These are phyloP conservation scores for Xylaria digitata DNA, from an alignment of 2,329 filamentous ascomycete species.

Conservation along the genomic window DNA sequence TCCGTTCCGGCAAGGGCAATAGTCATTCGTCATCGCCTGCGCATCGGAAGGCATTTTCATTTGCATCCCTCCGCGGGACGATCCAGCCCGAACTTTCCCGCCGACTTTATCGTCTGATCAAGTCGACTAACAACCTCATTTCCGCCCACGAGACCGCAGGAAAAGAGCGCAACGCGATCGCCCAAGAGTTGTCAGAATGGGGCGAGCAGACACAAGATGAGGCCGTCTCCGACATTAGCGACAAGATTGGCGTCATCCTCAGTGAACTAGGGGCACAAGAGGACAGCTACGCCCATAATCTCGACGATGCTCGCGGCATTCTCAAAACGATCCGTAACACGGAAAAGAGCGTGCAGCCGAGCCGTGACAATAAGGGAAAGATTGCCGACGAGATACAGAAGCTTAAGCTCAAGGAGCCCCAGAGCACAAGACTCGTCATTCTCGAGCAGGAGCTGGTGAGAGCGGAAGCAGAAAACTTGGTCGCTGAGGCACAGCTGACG, in stretches of 20 bases:
- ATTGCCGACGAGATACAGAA: conserved; percentile 92
- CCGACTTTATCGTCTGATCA: conserved; percentile 91
- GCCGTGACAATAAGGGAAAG: conserved; percentile 86
- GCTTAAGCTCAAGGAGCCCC: conserved; percentile 91
- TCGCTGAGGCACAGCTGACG: conserved; percentile 94
- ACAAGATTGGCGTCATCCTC: conserved; percentile 94
- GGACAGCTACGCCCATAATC: conserved; percentile 82
- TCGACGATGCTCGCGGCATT: conserved; percentile 85
- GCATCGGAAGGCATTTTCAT: conserved; percentile 78
- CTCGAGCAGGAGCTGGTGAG: conserved; percentile 97
- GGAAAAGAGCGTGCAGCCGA: conserved; percentile 93
- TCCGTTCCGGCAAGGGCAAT: conserved; percentile 53
- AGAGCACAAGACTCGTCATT: conserved; percentile 81
- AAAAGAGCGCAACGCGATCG: conserved; percentile 85
- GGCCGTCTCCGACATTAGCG: conserved; percentile 86
- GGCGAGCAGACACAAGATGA: conserved; percentile 92
- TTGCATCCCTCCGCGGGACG: conserved; percentile 85
- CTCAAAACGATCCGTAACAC: conserved; percentile 96
- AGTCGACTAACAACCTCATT: conserved; percentile 91
- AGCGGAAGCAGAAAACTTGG: conserved; percentile 93
- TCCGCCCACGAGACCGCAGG: conserved; percentile 85
- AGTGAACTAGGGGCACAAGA: conserved; percentile 96
- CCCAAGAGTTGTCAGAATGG: conserved; percentile 94
- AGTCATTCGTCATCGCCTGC: conserved; percentile 51
- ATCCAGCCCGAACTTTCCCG: conserved; percentile 89